Conservation (phyloP, 306 rosid genomes). For the Oemleria cerasiformis region DNA sequence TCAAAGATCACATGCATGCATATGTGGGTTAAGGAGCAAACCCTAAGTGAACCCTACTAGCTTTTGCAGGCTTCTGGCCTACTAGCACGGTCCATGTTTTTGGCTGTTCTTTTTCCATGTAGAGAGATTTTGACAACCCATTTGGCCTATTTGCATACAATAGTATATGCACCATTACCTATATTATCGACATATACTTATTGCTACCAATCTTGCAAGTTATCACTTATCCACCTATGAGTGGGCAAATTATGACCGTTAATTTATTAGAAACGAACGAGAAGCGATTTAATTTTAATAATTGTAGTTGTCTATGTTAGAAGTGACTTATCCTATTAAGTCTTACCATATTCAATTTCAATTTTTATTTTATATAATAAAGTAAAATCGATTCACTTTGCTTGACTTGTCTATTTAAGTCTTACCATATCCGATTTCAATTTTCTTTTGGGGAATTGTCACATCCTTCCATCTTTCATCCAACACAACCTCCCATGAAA, state of each 20-base stretch:
- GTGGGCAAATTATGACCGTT: too few species aligned
- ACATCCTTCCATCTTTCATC: background rate
- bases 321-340: too few species aligned
- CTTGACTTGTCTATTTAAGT: background rate
- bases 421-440: too few species aligned
- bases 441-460: background rate
- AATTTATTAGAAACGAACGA: too few species aligned
- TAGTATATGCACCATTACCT: background rate
- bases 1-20: constrained; percentile 6
- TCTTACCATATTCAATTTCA: too few species aligned
- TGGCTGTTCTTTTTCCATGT: background rate
- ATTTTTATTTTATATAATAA: too few species aligned
- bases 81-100: constrained; percentile 9
- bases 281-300: too few species aligned
- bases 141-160: background rate
- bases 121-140: background rate
- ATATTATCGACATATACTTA: too few species aligned
- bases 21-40: background rate
- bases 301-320: too few species aligned
- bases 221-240: too few species aligned
- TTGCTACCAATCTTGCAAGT: too few species aligned
- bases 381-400: background rate
- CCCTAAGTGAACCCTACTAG: constrained; percentile 4
- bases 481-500: background rate
- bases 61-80: constrained; percentile 12